phyloP scores from a whole-genome alignment of 768 basidiomycete species.

The Termitomyces sp. region DNA sequence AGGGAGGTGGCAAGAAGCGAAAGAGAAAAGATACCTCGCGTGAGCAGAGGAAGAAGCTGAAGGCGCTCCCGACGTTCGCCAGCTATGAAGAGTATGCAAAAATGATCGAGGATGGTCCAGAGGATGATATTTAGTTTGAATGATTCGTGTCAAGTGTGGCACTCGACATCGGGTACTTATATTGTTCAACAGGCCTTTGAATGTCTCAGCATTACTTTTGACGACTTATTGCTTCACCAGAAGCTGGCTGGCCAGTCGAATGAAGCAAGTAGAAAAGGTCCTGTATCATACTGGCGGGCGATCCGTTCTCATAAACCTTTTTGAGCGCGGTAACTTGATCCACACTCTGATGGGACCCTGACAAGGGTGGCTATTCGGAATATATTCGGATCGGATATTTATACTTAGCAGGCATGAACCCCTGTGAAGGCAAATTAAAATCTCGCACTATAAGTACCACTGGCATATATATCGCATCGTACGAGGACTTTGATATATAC shows the following conservation, averaged over 20 bases:
- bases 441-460: neutral
- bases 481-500: neutral
- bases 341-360: neutral
- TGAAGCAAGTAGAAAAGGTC: too few species aligned
- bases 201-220: neutral
- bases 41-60: conserved; percentile 61
- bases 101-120: conserved; percentile 75
- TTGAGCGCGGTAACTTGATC: too few species aligned
- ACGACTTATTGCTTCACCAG: too few species aligned
- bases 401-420: neutral
- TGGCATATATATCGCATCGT: conserved; percentile 10
- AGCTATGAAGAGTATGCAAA: conserved; percentile 83
- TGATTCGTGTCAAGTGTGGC: neutral
- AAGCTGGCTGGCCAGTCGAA: too few species aligned
- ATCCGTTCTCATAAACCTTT: neutral
- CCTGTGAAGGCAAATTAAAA: neutral
- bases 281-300: neutral
- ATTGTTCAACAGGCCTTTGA: neutral
- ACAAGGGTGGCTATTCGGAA: neutral
- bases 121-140: conserved; percentile 46
- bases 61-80: conserved; percentile 72
- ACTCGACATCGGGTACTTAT: neutral
- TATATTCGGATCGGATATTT: neutral
- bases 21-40: conserved; percentile 34
- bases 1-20: conserved; percentile 33